Evolutionary conservation across 768 basidiomycete species (phyloP).

Genomic region (Kockovaella imperatae): DNA sequence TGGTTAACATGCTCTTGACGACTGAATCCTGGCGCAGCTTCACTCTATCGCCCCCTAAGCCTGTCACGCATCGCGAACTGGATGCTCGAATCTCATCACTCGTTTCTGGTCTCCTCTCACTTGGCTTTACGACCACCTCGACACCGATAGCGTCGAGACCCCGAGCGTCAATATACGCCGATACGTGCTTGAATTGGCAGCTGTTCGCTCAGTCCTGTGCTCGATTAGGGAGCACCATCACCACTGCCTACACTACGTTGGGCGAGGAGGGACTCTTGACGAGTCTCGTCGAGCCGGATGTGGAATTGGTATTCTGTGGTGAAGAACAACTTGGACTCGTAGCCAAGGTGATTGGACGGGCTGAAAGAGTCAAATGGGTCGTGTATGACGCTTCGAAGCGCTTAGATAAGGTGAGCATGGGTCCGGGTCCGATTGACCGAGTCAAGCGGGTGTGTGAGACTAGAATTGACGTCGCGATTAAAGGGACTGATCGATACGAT

Average conservation of each 20-base stretch:
- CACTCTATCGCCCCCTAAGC: conserved; percentile 37
- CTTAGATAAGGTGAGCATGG: conserved; percentile 22
- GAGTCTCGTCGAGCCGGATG: conserved; percentile 78
- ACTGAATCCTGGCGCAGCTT: conserved; percentile 28
- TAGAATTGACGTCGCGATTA: conserved; percentile 17
- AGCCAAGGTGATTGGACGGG: conserved; percentile 59
- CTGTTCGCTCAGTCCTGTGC: conserved; percentile 36
- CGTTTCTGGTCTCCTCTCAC: conserved; percentile 26
- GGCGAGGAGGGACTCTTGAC: conserved; percentile 58
- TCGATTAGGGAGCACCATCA: conserved; percentile 37
- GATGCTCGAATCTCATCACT: conserved; percentile 13
- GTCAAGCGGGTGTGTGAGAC: background rate
- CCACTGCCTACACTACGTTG: conserved; percentile 43
- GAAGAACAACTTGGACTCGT: conserved; percentile 72
- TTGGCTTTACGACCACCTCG: conserved; percentile 21
- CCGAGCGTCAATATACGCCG: conserved; percentile 41
- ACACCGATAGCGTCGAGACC: conserved; percentile 13
- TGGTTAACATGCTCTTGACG: background rate
- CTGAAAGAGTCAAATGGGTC: conserved; percentile 66
- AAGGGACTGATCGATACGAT: conserved; percentile 55
- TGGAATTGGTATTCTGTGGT: conserved; percentile 78
- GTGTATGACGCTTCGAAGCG: conserved; percentile 64
- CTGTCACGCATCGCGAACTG: conserved; percentile 37
- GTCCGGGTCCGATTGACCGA: background rate
- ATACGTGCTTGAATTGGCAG: conserved; percentile 43